These are phyloP conservation scores for Nannizziopsis barbatae DNA, from an alignment of 2,329 filamentous ascomycete genomes.

Conservation along the genomic window DNA sequence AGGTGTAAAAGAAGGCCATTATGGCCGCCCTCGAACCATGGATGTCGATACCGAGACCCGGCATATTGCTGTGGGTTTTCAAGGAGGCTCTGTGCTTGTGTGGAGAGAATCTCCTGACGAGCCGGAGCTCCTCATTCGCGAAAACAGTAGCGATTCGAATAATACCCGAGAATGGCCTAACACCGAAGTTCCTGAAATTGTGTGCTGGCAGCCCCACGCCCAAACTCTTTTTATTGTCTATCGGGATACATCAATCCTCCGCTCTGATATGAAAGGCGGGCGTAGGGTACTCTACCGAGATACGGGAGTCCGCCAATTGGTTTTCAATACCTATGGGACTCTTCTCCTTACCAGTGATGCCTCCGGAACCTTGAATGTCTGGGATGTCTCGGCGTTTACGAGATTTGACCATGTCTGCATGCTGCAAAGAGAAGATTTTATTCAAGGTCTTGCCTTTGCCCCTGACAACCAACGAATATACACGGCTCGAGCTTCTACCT, in stretches of 20 bases:
- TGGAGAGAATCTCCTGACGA: slow-evolving; percentile 6
- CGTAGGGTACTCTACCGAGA: slow-evolving; percentile 9
- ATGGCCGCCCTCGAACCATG: slow-evolving; percentile 14
- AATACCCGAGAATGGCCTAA: slow-evolving; percentile 2
- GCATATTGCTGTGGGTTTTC: slow-evolving; percentile 17
- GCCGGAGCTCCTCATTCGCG: slow-evolving; percentile 9
- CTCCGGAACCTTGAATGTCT: slow-evolving; percentile 20
- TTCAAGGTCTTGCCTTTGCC: slow-evolving; percentile 20
- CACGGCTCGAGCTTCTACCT: slow-evolving; percentile 19
- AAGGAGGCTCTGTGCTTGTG: slow-evolving; percentile 16
- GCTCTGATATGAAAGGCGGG: slow-evolving; percentile 7
- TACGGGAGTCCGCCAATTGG: slow-evolving; percentile 17
- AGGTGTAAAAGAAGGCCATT: neutral
- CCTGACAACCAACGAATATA: slow-evolving; percentile 22
- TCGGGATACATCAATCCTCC: slow-evolving; percentile 9
- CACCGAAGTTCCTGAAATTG: slow-evolving; percentile 1
- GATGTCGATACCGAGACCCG: slow-evolving; percentile 14
- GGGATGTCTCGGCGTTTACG: slow-evolving; percentile 16
- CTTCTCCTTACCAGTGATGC: slow-evolving; percentile 21
- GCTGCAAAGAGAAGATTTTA: slow-evolving; percentile 16
- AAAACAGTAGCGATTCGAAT: neutral
- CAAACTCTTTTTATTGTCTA: slow-evolving; percentile 10
- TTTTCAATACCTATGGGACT: slow-evolving; percentile 19
- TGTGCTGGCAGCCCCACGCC: slow-evolving; percentile 9
- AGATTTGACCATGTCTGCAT: slow-evolving; percentile 18